A percentile compares a stretch with the other conserved stretches of the same genome.
phyloP scores from a whole-genome alignment of 1,139 yeast genomes.

The Candida dubliniensis region DNA sequence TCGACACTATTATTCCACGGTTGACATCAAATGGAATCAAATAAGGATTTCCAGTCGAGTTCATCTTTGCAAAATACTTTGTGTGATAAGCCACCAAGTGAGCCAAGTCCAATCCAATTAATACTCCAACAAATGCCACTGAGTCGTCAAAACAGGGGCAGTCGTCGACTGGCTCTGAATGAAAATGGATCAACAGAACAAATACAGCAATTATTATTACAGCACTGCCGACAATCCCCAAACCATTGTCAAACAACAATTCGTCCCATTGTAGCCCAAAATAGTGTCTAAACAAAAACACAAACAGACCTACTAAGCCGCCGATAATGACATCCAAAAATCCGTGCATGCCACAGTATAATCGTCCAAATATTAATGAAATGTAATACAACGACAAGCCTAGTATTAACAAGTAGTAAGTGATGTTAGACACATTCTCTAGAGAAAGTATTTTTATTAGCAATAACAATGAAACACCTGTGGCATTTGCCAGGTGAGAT shows the following conservation, averaged over 20 bases:
- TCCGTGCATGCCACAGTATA: slow-evolving; percentile 99
- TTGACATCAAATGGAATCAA: slow-evolving; percentile 40
- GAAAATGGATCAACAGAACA: slow-evolving; percentile 57
- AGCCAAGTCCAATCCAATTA: slow-evolving; percentile 68
- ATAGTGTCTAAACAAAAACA: slow-evolving; percentile 43
- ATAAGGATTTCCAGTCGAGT: slow-evolving; percentile 27
- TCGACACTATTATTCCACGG: slow-evolving; percentile 42
- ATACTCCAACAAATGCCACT: slow-evolving; percentile 90
- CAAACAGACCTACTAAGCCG: slow-evolving; percentile 54
- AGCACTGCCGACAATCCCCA: slow-evolving; percentile 34
- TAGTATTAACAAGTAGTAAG: slow-evolving; percentile 14
- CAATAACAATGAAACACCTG: slow-evolving; percentile 65
- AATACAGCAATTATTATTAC: slow-evolving; percentile 41
- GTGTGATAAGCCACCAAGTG: slow-evolving; percentile 44
- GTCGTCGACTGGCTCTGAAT: slow-evolving; percentile 85
- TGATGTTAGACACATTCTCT: slow-evolving; percentile 8
- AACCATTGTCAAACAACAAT: slow-evolving; percentile 28
- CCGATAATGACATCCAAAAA: slow-evolving; percentile 75
- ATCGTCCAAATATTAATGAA: slow-evolving; percentile 74
- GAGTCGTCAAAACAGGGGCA: slow-evolving; percentile 97
- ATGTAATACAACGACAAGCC: slow-evolving; percentile 50
- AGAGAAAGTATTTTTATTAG: slow-evolving; percentile 22
- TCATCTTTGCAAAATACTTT: slow-evolving; percentile 23
- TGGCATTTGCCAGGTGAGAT: slow-evolving; percentile 91
- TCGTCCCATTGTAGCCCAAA: slow-evolving; percentile 44